Base-by-base conservation (phyloP, 1,284 basidiomycete genomes). In the Cryptococcus sp. region DNA sequence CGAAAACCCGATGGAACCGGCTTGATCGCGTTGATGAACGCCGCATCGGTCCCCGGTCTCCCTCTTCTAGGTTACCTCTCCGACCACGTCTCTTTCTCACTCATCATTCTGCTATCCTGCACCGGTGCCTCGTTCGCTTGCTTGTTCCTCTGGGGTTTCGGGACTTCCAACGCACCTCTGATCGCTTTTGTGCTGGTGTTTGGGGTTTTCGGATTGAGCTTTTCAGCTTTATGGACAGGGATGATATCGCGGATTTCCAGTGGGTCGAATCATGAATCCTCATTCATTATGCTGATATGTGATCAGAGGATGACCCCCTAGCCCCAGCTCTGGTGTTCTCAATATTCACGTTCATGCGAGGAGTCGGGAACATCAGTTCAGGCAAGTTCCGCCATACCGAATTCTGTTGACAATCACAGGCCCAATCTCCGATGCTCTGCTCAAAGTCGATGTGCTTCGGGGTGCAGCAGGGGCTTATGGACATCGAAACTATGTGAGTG, bases 131-230 rank as follows among this genome's bases (percentile, higher is more conserved):
- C 73, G 2, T 34, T 71, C 1, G 51, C 72, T 0, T 75, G 73
- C 50, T 64, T 74, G 23, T 59, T 74, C 32, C 59, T 78, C 35
- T 78, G 77, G 75, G 76, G 76, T 0, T 67, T 77, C 51, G 71
- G 71, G 0, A 72, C 70, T 11, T 61, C 59, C n/a, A 50, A 62
- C 15, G 64, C 51, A 11, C 52, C 64, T 3, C 56, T 74, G 10
- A 59, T 70, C 1, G 57, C 56, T 0, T 74, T 74, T 46, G 58
- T 61, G 1, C 47, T 72, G 30, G 49, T 66, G 2, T 74, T 71
- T 52, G 73, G 67, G 32, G 43, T 68, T 23, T 58, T 68, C 4
- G 70, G 65, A 1, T 54, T 60, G 23, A 66, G 63, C 51, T 71
- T 74, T 47, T 59, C 68, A 4, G 66, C 68, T 1, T 47, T 70